Evolutionary conservation across 2,329 filamentous ascomycete genomes (phyloP).

Genomic region (Moelleriella libera): DNA sequence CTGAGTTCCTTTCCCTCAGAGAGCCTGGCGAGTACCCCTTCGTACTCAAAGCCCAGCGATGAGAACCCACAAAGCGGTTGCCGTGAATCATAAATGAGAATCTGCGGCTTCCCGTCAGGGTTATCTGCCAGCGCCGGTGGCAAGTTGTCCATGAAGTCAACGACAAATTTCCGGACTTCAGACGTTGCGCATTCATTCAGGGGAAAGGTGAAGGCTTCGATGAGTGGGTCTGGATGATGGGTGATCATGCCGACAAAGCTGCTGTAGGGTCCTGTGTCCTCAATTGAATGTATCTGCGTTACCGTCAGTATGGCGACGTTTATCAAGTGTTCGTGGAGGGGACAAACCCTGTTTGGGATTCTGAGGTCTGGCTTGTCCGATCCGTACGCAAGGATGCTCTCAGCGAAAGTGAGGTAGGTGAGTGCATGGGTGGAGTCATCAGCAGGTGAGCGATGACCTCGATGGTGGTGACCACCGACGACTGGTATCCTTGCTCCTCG

Average conservation of each 20-base stretch:
- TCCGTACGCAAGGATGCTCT: constrained; percentile 63
- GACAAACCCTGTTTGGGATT: constrained; percentile 48
- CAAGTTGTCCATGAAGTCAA: constrained; percentile 53
- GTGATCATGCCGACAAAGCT: constrained; percentile 65
- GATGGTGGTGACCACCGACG: constrained; percentile 6
- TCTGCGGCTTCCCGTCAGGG: constrained; percentile 62
- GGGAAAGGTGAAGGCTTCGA: constrained; percentile 62
- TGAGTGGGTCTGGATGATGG: constrained; percentile 47
- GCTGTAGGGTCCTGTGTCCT: constrained; percentile 40
- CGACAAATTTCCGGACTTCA: constrained; percentile 47
- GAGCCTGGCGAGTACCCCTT: constrained; percentile 33
- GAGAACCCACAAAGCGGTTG: constrained; percentile 67
- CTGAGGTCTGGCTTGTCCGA: constrained; percentile 88
- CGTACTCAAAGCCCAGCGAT: constrained; percentile 52
- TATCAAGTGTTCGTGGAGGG: not conserved
- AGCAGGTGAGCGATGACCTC: constrained; percentile 1
- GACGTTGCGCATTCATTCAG: constrained; percentile 36
- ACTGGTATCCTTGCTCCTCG: constrained; percentile 19
- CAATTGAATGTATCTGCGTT: constrained; percentile 49
- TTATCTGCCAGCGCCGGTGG: constrained; percentile 51
- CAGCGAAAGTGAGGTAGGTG: constrained; percentile 20
- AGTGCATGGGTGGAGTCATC: constrained; percentile 16
- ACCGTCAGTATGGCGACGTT: not conserved
- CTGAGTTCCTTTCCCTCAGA: constrained; percentile 27
- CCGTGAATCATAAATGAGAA: constrained; percentile 60